Percentiles rank a stretch among this genome's conserved stretches.
Conservation (phyloP, 306 rosid genomes). For the Lotus japonicus region DNA sequence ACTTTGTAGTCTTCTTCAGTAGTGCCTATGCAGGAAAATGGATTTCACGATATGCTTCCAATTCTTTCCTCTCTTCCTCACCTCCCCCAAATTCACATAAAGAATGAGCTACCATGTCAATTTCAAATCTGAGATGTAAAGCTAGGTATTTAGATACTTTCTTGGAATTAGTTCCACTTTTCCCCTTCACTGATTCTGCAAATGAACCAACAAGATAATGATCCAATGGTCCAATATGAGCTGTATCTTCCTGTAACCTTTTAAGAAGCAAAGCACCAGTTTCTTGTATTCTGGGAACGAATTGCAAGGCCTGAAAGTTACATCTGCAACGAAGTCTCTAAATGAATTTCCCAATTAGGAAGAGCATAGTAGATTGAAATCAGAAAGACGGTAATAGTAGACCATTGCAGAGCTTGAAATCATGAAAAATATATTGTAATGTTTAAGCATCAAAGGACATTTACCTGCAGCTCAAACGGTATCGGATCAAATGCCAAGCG, state of each 20-base stretch:
- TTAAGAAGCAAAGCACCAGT: slow-evolving; percentile 81
- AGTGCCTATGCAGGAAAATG: slow-evolving; percentile 84
- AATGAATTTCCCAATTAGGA: slow-evolving; percentile 86
- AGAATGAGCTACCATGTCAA: slow-evolving; percentile 98
- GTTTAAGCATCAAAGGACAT: slow-evolving; percentile 22
- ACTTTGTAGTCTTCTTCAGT: slow-evolving; percentile 64
- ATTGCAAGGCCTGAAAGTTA: slow-evolving; percentile 89
- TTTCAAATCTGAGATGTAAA: slow-evolving; percentile 93
- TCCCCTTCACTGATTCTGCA: slow-evolving; percentile 36
- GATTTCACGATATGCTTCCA: slow-evolving; percentile 82
- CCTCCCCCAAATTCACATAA: slow-evolving; percentile 97
- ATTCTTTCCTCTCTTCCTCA: slow-evolving; percentile 76
- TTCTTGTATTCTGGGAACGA: slow-evolving; percentile 92
- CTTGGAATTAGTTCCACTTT: slow-evolving; percentile 32
- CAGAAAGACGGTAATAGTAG: slow-evolving; percentile 2
- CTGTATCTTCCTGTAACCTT: slow-evolving; percentile 63
- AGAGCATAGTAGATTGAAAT: slow-evolving; percentile 33
- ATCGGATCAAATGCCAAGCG: slow-evolving; percentile 95
- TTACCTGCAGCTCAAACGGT: slow-evolving; percentile 83
- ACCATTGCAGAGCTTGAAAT: slow-evolving; percentile 23
- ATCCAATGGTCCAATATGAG: slow-evolving; percentile 62
- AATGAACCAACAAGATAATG: slow-evolving; percentile 62
- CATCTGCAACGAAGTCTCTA: slow-evolving; percentile 99
- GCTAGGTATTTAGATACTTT: slow-evolving; percentile 82
- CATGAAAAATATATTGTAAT: slow-evolving; percentile 11